These are phyloP conservation scores for Umbilicus rupestris DNA, from an alignment of 164 flowering plant genomes.

Conservation along the genomic window DNA sequence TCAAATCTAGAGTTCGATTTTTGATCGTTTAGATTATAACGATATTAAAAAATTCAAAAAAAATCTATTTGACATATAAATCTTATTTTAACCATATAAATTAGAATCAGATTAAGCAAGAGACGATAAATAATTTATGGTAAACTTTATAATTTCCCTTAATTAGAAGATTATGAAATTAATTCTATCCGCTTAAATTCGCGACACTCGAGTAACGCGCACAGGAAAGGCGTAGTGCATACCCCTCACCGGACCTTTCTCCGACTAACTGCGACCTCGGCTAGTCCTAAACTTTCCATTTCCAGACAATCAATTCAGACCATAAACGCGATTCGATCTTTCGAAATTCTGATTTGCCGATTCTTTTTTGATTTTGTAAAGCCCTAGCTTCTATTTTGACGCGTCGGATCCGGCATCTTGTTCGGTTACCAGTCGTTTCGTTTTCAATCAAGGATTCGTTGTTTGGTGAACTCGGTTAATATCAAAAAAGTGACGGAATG, in stretches of 20 bases:
- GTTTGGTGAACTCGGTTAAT: background rate
- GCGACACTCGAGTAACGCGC: background rate
- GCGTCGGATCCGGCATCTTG: too few relatives aligned
- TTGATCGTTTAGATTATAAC: too few relatives aligned
- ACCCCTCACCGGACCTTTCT: background rate
- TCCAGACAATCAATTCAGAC: background rate
- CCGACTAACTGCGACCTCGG: background rate
- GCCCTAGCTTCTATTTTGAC: background rate
- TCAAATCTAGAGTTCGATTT: too few relatives aligned
- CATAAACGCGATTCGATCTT: background rate
- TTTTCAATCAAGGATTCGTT: background rate
- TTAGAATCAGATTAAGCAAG: too few relatives aligned
- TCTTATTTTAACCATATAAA: too few relatives aligned
- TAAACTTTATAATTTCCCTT: too few relatives aligned
- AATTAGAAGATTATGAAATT: too few relatives aligned
- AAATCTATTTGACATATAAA: too few relatives aligned
- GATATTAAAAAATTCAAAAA: too few relatives aligned
- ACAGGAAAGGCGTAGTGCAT: background rate
- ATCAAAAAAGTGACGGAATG: too few relatives aligned
- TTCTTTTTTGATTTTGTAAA: background rate
- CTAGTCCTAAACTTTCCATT: background rate
- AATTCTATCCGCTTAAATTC: too few relatives aligned
- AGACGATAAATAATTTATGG: too few relatives aligned
- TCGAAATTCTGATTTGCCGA: background rate
- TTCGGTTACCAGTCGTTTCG: background rate